Evolutionary conservation across 345 rosid genomes (phyloP), one percentile per base, ranked within the genome.

Genomic region (Abelmoschus esculentus): DNA sequence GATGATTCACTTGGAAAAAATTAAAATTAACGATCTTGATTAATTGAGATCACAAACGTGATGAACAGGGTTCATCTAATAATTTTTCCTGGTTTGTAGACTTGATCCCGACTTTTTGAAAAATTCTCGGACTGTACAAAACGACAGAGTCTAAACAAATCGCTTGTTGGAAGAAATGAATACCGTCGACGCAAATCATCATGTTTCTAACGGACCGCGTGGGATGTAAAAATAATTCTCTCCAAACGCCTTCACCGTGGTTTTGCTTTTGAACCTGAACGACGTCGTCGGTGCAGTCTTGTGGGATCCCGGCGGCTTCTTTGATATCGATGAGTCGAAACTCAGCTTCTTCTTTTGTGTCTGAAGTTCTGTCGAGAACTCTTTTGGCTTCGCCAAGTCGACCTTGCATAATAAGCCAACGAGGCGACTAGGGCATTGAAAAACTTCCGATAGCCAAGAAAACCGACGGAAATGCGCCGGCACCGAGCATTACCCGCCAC

Each of bases 371-470:
- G 63, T 84, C 79, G 1, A 95, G 93, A 13, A 95, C 99, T 44
- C 61, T 71, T 76, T 75, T 88, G 61, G 97, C 99, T 0, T 90
- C 93, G 0, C 88, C 91, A 5, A 95, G 84, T 22, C 89, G 82
- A 44, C 98, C 99, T 69, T 91, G 98, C 86, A 95, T 81, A 32
- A 95, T 89, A 12, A 95, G 81, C 99, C 99, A 95, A 47, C 99
- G 87, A 0, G 99, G 98, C 3, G 99, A 95, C 72, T 95, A 96
- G 4, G 98, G 99, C 98, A 95, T 95, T 13, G 75, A 82, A 0
- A 95, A 59, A 58, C 90, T 92, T 0, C 77, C 89, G 18, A 82
- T 0, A 1, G 81, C 89, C 36, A 95, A 79, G 12, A 90, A 1
- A 3, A 91, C 81, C 0, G 98, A 86, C 3, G 99, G 96, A 13